Percentiles rank a stretch among this genome's conserved stretches.
These are phyloP conservation scores for Phytopythium delawarense DNA, from an alignment of 352 stramenopile genomes.

Conservation along the genomic window DNA sequence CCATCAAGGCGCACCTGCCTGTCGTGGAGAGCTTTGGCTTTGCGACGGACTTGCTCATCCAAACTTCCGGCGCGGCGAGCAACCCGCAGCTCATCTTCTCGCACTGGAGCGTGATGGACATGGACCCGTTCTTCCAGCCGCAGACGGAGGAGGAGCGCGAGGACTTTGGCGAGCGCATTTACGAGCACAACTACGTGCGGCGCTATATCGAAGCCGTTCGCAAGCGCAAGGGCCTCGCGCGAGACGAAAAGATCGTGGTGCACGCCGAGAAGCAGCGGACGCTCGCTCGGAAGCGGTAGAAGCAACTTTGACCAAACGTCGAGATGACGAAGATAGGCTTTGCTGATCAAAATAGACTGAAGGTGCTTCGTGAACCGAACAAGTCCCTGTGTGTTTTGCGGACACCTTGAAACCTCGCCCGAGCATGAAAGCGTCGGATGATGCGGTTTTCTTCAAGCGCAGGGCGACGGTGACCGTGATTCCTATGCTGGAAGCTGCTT, in stretches of 20 bases:
- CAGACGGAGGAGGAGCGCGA: constrained; percentile 95
- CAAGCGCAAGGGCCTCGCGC: constrained; percentile 92
- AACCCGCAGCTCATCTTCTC: constrained; percentile 95
- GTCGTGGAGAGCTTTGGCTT: constrained; percentile 95
- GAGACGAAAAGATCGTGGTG: constrained; percentile 95
- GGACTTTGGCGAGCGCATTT: constrained; percentile 91
- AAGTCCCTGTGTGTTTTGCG: background rate
- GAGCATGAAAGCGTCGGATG: background rate
- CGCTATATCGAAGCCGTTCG: constrained; percentile 93
- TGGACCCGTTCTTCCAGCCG: constrained; percentile 96
- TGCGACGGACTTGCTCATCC: constrained; percentile 90
- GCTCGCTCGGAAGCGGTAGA: constrained; percentile 21
- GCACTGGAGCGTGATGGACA: constrained; percentile 92
- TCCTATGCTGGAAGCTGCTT: background rate
- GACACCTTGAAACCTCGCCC: background rate
- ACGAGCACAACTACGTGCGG: constrained; percentile 92
- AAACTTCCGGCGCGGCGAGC: constrained; percentile 94
- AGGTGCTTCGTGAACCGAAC: background rate
- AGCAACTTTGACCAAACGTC: too few relatives aligned
- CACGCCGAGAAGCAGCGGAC: constrained; percentile 96
- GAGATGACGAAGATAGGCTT: too few relatives aligned
- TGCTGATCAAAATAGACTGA: background rate
- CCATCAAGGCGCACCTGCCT: constrained; percentile 91
- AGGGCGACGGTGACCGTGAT: background rate
- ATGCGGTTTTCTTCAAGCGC: background rate